Base-by-base conservation (phyloP, 2,329 filamentous ascomycete species). In the Aspergillus pseudoterreus region DNA sequence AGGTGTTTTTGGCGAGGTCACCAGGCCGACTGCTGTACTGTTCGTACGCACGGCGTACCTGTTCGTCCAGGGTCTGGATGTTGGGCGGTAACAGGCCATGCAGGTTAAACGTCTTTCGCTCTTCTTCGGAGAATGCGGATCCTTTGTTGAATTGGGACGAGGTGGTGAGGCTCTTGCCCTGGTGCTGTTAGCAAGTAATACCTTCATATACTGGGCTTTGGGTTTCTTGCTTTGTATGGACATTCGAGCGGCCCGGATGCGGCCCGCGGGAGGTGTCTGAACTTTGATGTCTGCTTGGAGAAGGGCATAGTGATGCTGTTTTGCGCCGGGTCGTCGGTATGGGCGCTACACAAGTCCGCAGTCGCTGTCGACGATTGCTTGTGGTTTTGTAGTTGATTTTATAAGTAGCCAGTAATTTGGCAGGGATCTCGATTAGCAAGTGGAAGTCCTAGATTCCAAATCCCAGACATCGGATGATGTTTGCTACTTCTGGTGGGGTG, bases 1-100 rank as follows among this genome's bases (percentile, higher is more conserved):
- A 95, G 0, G 89, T 92, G 62, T 95, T 95, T 74, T 94, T 95
- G 36, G 86, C 85, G 35, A 95, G 71, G 56, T 86, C 81, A 65
- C 86, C 81, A 0, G 71, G 66, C 3, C 81, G 78, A 2, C 77
- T 81, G 17, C 72, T 75, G 71, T 92, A 95, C 66, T 96, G 91
- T 59, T 90, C 73, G 67, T 95, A 95, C 1, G 91, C 90, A 21
- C 91, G 82, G 51, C 82, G 73, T 45, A 83, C 82, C 66, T 95
- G 91, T 63, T 90, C 83, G 4, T 92, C 86, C 4, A 95, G 78
- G 0, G 83, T 87, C 64, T 92, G 87, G 6, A 90, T 75, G 62
- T 85, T 81, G 8, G 82, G 77, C 0, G 91, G 91, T 0, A 95
- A 75, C 6, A 95, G 73, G 4, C 90, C 88, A 15, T 83, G 79